These are phyloP conservation scores for Tephrocybe sp. DNA, from an alignment of 768 basidiomycete genomes.

Conservation along the genomic window DNA sequence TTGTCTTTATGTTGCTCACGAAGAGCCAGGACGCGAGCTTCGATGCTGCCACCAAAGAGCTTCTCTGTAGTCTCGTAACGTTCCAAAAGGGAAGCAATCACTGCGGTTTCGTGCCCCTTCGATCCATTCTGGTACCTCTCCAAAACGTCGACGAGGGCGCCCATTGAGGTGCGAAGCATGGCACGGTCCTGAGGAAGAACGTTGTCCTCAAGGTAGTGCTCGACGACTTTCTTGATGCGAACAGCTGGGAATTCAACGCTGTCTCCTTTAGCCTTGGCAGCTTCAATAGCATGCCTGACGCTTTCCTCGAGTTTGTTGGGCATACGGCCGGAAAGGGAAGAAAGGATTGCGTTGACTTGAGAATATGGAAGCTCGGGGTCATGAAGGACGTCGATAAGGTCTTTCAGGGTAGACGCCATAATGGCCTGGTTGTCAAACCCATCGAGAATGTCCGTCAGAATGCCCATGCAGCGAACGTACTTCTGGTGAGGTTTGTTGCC, in stretches of 20 bases:
- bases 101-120: conserved; percentile 82
- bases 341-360: conserved; percentile 79
- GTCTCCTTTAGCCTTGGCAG: conserved; percentile 70
- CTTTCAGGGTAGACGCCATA: conserved; percentile 85
- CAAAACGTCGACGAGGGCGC: conserved; percentile 69
- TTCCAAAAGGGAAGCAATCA: conserved; percentile 73
- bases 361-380: conserved; percentile 88
- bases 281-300: conserved; percentile 77
- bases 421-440: conserved; percentile 96
- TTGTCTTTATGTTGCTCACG: conserved; percentile 93
- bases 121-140: conserved; percentile 81
- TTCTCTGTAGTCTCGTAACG: conserved; percentile 87
- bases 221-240: conserved; percentile 83
- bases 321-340: conserved; percentile 90
- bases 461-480: conserved; percentile 67
- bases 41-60: conserved; percentile 92
- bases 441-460: conserved; percentile 89
- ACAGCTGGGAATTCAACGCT: conserved; percentile 86
- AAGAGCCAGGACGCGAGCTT: conserved; percentile 85
- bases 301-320: conserved; percentile 88
- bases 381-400: conserved; percentile 79
- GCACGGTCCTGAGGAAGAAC: conserved; percentile 78
- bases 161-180: conserved; percentile 75
- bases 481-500: conserved; percentile 92
- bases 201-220: conserved; percentile 80